These are phyloP conservation scores for Xylaria bambusicola DNA, from an alignment of 495 filamentous ascomycete genomes.

Conservation along the genomic window DNA sequence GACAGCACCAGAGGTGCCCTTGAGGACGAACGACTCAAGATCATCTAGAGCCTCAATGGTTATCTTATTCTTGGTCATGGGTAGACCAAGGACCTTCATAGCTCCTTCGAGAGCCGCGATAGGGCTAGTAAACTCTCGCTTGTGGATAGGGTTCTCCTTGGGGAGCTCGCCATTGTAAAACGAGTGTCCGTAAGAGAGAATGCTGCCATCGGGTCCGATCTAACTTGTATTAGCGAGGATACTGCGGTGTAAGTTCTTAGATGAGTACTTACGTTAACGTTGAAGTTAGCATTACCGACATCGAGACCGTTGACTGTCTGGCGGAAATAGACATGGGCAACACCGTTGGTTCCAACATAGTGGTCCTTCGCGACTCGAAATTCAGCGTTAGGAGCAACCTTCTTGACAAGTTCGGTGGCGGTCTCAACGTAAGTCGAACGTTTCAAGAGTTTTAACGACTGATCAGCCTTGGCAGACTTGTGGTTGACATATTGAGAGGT, in stretches of 20 bases:
- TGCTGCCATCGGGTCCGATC: slow-evolving; percentile 31
- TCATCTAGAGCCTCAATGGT: slow-evolving; percentile 20
- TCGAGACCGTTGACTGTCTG: slow-evolving; percentile 49
- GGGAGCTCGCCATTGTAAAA: slow-evolving; percentile 27
- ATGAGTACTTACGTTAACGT: slow-evolving; percentile 44
- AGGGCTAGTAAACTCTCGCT: slow-evolving; percentile 23
- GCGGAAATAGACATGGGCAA: slow-evolving; percentile 46
- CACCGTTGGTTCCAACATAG: slow-evolving; percentile 41
- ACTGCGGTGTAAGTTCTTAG: background rate
- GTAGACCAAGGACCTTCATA: slow-evolving; percentile 22
- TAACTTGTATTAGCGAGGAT: slow-evolving; percentile 13
- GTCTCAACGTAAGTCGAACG: slow-evolving; percentile 21
- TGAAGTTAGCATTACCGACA: slow-evolving; percentile 51
- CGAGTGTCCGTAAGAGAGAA: slow-evolving; percentile 35
- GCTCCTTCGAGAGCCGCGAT: slow-evolving; percentile 26
- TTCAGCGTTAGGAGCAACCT: slow-evolving; percentile 21
- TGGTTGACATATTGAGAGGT: slow-evolving; percentile 17
- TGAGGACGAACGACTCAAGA: slow-evolving; percentile 26
- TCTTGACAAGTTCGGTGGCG: slow-evolving; percentile 23
- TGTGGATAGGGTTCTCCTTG: slow-evolving; percentile 15
- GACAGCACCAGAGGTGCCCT: slow-evolving; percentile 23
- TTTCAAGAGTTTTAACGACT: slow-evolving; percentile 16
- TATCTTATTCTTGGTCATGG: slow-evolving; percentile 20
- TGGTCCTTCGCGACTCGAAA: slow-evolving; percentile 37
- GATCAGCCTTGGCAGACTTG: slow-evolving; percentile 10